phyloP scores from a whole-genome alignment of 371 early-diverging fungal genomes.

The Rhizopus microsporus region DNA sequence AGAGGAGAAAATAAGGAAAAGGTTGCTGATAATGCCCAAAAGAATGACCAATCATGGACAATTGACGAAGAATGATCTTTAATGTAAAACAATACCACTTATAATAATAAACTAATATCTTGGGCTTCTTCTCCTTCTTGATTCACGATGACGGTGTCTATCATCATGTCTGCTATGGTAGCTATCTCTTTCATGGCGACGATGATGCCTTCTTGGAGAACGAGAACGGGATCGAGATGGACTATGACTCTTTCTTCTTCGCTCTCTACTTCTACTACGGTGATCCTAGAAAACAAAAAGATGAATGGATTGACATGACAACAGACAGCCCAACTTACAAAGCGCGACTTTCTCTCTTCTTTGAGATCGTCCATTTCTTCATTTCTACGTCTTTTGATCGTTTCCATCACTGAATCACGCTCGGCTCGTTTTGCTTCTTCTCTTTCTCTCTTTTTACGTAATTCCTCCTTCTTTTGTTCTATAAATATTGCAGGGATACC shows the following conservation, averaged over 20 bases:
- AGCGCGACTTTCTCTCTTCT: constrained; percentile 26
- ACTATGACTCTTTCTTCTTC: constrained; percentile 21
- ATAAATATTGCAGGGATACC: constrained; percentile 89
- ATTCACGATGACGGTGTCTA: constrained; percentile 8
- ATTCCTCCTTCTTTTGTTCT: constrained; percentile 84
- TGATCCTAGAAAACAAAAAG: constrained; percentile 9
- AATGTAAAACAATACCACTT: not conserved
- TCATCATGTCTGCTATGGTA: constrained; percentile 17
- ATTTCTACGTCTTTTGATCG: constrained; percentile 36
- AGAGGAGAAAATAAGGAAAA: constrained; percentile 40
- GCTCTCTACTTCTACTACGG: constrained; percentile 6
- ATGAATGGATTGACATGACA: not conserved
- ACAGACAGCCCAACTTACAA: constrained; percentile 10
- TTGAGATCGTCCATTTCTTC: constrained; percentile 26
- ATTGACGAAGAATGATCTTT: constrained; percentile 44
- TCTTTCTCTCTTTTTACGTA: constrained; percentile 48
- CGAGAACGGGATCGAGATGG: constrained; percentile 24
- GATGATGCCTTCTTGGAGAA: constrained; percentile 30
- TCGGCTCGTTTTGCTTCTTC: constrained; percentile 31
- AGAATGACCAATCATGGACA: constrained; percentile 33
- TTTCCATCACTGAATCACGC: constrained; percentile 45
- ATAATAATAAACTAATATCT: no score
- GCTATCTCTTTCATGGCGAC: constrained; percentile 11
- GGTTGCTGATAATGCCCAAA: constrained; percentile 10
- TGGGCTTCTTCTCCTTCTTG: constrained; percentile 26